Conservation (phyloP, 2,329 filamentous ascomycete genomes). For the Teratosphaeriaceae sp. region DNA sequence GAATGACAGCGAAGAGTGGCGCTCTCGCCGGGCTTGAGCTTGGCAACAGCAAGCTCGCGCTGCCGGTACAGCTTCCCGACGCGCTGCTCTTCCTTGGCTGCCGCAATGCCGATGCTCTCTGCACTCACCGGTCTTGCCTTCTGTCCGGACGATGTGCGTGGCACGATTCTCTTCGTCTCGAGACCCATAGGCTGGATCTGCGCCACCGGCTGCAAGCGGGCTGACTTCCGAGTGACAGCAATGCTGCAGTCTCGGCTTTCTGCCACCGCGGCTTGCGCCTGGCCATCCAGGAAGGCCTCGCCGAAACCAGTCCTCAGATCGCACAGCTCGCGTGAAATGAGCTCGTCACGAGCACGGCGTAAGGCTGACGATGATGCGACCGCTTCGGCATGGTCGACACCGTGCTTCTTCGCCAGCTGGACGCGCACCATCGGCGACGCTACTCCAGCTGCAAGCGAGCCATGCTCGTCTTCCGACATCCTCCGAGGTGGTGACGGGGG, state of each 20-base stretch:
- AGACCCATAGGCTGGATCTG: neutral
- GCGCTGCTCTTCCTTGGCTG: slow-evolving; percentile 2
- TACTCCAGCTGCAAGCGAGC: no score
- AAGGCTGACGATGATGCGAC: neutral
- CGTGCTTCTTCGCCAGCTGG: neutral
- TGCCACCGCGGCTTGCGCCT: neutral
- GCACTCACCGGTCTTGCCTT: neutral
- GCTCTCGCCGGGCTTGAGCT: slow-evolving; percentile 4
- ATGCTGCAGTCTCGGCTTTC: no score
- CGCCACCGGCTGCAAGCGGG: neutral
- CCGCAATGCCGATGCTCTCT: neutral
- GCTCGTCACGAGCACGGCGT: neutral
- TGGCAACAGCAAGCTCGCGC: neutral
- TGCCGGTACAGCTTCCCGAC: slow-evolving; percentile 5
- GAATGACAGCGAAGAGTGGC: neutral
- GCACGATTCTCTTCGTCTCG: no score
- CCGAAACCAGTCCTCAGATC: slow-evolving; percentile 6
- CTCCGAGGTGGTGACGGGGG: neutral
- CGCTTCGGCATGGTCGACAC: neutral
- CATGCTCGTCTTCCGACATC: no score
- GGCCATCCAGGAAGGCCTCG: slow-evolving; percentile 7
- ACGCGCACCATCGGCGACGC: neutral
- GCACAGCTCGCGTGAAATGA: neutral
- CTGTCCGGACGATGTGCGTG: no score
- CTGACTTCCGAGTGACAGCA: no score